Evolutionary conservation across 208 protist species (phyloP).

Genomic region (Strigomonas oncopelti): DNA sequence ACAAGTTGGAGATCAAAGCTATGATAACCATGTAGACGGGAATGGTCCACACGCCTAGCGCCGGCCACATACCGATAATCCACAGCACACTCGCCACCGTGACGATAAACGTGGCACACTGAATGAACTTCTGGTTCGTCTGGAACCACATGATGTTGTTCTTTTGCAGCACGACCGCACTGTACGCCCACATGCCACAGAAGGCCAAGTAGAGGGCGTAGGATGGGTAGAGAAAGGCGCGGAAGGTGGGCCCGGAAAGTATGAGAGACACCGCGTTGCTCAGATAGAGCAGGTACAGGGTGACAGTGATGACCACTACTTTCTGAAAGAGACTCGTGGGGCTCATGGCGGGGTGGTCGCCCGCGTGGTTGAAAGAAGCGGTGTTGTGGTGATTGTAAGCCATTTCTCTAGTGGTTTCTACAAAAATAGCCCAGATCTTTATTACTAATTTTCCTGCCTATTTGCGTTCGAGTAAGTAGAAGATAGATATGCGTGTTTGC

Average conservation of each 20-base stretch:
- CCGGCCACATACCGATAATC: conserved; percentile 74
- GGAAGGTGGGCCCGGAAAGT: conserved; percentile 38
- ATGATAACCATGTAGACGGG: conserved; percentile 37
- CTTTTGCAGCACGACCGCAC: conserved; percentile 38
- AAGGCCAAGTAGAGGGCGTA: conserved; percentile 56
- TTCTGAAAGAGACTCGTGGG: conserved; percentile 5
- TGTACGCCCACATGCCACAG: conserved; percentile 68
- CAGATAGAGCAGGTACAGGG: conserved; percentile 27
- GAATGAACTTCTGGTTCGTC: conserved; percentile 50
- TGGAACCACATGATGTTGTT: conserved; percentile 64
- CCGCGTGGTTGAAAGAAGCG: not conserved
- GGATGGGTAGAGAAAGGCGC: conserved; percentile 38
- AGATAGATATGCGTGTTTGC: too few species aligned
- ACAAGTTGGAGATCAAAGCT: conserved; percentile 27
- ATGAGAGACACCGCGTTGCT: conserved; percentile 50
- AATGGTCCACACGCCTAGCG: conserved; percentile 52
- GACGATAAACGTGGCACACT: conserved; percentile 31
- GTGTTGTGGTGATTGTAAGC: not conserved
- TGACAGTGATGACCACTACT: not conserved
- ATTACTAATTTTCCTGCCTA: too few species aligned
- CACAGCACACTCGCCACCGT: conserved; percentile 38
- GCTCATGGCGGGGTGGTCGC: not conserved
- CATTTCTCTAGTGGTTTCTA: not conserved
- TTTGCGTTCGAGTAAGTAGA: too few species aligned
- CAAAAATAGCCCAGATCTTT: not conserved